phyloP scores from a whole-genome alignment of 345 rosid genomes.

The Eucalyptus marginata region DNA sequence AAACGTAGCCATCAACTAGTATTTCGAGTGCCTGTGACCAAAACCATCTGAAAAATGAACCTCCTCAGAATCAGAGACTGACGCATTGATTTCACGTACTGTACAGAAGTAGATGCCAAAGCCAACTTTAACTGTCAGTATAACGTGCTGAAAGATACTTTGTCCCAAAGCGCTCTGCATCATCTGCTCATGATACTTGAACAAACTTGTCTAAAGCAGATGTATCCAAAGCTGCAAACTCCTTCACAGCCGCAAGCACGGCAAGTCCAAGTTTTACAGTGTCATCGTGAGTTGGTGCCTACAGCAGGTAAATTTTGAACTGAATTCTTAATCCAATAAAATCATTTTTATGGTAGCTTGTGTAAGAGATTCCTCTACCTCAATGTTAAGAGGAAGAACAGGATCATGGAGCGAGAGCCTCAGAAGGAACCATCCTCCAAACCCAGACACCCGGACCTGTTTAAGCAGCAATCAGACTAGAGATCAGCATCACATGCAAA shows the following conservation, averaged over 20 bases:
- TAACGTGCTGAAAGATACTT: neutral
- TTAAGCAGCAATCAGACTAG: neutral
- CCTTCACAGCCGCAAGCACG: slow-evolving; percentile 54
- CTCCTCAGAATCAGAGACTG: neutral
- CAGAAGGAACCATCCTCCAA: slow-evolving; percentile 97
- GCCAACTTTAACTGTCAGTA: neutral
- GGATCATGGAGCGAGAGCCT: slow-evolving; percentile 98
- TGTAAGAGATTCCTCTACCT: slow-evolving; percentile 32
- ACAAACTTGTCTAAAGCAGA: slow-evolving; percentile 61
- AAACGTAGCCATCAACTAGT: neutral
- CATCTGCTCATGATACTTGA: neutral
- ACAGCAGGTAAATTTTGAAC: neutral
- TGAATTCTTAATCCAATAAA: neutral
- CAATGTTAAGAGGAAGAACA: slow-evolving; percentile 96
- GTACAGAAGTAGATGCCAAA: neutral
- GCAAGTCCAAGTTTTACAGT: slow-evolving; percentile 68
- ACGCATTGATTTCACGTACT: neutral
- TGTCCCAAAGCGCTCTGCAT: neutral
- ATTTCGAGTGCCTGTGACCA: neutral
- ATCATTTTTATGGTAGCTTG: neutral
- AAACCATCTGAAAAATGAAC: neutral
- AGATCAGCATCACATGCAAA: neutral
- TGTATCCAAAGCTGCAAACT: slow-evolving; percentile 73
- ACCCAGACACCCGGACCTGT: slow-evolving; percentile 85
- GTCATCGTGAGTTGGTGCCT: slow-evolving; percentile 75